These are phyloP conservation scores for Neofusicoccum parvum DNA, from an alignment of 2,329 filamentous ascomycete genomes.

Conservation along the genomic window DNA sequence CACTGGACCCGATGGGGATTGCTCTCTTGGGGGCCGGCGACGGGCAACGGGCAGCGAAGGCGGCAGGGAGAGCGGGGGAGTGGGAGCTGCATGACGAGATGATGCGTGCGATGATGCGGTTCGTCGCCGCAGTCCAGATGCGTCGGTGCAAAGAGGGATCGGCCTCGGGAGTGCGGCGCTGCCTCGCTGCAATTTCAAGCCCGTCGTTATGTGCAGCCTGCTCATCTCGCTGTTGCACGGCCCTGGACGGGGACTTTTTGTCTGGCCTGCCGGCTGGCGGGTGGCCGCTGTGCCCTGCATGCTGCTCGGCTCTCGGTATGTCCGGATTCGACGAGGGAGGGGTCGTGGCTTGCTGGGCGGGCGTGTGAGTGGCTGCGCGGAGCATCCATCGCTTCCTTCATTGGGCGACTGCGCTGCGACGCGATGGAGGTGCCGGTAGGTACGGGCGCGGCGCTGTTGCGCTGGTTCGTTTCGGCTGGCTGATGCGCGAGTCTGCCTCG, in stretches of 20 bases:
- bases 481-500: neutral
- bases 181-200: conserved; percentile 11
- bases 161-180: conserved; percentile 11
- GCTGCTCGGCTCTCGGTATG: too few relatives aligned
- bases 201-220: too few relatives aligned
- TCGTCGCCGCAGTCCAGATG: neutral
- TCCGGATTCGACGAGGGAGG: neutral
- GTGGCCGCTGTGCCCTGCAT: too few relatives aligned
- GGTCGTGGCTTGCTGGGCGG: neutral
- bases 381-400: neutral
- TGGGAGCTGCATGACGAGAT: too few relatives aligned
- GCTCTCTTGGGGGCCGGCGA: too few relatives aligned
- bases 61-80: neutral
- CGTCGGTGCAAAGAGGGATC: neutral
- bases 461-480: neutral
- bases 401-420: neutral
- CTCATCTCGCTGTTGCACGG: too few relatives aligned
- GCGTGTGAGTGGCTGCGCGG: neutral
- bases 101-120: neutral
- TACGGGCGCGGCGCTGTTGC: neutral
- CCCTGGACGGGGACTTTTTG: too few relatives aligned
- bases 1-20: too few relatives aligned
- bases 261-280: too few relatives aligned
- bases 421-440: too few relatives aligned
- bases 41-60: too few relatives aligned